A percentile compares a stretch with the other conserved stretches of the same genome.
These are phyloP conservation scores for Pythium periplocum DNA, from an alignment of 352 stramenopile species.

Conservation along the genomic window DNA sequence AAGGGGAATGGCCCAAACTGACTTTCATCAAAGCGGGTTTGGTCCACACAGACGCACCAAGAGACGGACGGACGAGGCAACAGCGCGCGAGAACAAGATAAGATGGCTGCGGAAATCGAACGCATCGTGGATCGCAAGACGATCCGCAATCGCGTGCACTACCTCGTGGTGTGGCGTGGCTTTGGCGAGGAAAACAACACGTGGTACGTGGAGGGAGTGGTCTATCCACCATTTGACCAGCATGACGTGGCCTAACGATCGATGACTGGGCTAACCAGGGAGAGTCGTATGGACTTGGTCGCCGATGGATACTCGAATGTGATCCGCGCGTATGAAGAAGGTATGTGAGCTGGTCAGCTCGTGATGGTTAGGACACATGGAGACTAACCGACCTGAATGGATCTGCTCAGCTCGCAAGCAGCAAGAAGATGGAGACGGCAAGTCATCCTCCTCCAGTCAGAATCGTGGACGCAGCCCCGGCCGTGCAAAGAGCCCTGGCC, in stretches of 20 bases:
- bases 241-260: neutral
- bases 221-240: too few relatives aligned
- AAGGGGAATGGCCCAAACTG: too few relatives aligned
- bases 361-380: neutral
- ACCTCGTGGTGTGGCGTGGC: constrained; percentile 74
- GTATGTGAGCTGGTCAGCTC: constrained; percentile 18
- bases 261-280: constrained; percentile 27
- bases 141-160: constrained; percentile 77
- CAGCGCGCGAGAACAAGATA: neutral
- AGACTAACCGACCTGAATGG: neutral
- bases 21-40: neutral
- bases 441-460: constrained; percentile 35
- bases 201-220: constrained; percentile 30
- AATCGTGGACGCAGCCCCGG: constrained; percentile 36
- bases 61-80: neutral
- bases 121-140: constrained; percentile 80
- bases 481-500: constrained; percentile 23
- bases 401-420: constrained; percentile 45
- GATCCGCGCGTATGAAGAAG: constrained; percentile 68
- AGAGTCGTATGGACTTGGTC: constrained; percentile 78
- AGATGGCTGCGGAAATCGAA: constrained; percentile 65
- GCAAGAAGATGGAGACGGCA: constrained; percentile 15
- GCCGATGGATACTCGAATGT: constrained; percentile 66
- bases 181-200: constrained; percentile 83
- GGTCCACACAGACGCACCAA: constrained; percentile 1